phyloP scores from a whole-genome alignment of 148 eudicot genomes.

The Bassia scoparia region DNA sequence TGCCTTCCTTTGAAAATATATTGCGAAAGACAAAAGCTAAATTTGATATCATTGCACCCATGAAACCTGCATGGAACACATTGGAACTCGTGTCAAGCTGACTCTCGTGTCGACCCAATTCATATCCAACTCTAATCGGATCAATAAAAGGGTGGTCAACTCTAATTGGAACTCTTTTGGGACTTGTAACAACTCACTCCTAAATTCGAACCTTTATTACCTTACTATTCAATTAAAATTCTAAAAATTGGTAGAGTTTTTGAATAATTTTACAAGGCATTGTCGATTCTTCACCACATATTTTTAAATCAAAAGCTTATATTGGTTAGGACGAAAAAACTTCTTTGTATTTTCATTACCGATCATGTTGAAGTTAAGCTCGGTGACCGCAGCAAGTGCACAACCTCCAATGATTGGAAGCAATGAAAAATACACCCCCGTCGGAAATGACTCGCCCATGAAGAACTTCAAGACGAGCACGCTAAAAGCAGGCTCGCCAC shows the following conservation, averaged over 20 bases:
- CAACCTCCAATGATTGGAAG: constrained; percentile 95
- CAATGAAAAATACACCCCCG: constrained; percentile 75
- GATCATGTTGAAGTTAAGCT: constrained; percentile 88
- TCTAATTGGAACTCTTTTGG: no score
- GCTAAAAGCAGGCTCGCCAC: constrained; percentile 96
- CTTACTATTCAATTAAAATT: no score
- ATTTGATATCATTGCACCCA: constrained; percentile 86
- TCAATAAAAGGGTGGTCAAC: no score
- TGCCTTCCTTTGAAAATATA: constrained; percentile 83
- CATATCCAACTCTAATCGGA: no score
- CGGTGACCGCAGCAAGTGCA: constrained; percentile 82
- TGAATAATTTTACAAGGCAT: no score
- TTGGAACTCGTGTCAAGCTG: constrained; percentile 12
- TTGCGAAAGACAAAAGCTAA: constrained; percentile 80
- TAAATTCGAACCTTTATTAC: no score
- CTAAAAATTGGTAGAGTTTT: no score
- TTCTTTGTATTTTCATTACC: constrained; percentile 38
- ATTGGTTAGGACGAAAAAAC: no score
- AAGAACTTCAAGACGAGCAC: constrained; percentile 82
- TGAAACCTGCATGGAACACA: constrained; percentile 54
- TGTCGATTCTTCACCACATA: no score
- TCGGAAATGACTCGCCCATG: constrained; percentile 77
- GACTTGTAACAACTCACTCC: no score
- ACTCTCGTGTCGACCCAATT: no score
- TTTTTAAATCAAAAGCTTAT: no score